A percentile compares a stretch with the other conserved stretches of the same genome.
These are phyloP conservation scores for Penicillium paradoxum DNA, from an alignment of 495 filamentous ascomycete genomes.

Conservation along the genomic window DNA sequence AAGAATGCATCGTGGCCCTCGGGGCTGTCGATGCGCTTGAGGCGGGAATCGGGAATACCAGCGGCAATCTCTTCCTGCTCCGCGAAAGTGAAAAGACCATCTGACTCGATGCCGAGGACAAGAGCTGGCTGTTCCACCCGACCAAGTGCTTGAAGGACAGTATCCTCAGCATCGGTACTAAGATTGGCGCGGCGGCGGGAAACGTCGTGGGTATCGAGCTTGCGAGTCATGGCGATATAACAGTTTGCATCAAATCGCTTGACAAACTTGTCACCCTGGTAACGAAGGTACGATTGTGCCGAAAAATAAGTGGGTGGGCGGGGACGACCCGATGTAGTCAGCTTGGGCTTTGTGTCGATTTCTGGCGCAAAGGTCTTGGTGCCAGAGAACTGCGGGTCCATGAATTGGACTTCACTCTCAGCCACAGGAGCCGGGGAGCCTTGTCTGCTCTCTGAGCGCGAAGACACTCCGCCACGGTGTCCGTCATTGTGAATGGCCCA, in stretches of 20 bases:
- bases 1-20: conserved; percentile 97
- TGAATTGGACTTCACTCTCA: conserved; percentile 38
- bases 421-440: conserved; percentile 28
- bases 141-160: conserved; percentile 67
- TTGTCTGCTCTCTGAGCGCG: conserved; percentile 33
- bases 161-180: conserved; percentile 37
- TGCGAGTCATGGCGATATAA: conserved; percentile 97
- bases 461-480: conserved; percentile 54
- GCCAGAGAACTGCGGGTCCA: conserved; percentile 77
- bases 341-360: conserved; percentile 11
- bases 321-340: conserved; percentile 30
- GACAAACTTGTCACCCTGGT: conserved; percentile 95
- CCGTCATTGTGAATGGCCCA: conserved; percentile 96
- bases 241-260: conserved; percentile 96
- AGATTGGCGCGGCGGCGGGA: conserved; percentile 59
- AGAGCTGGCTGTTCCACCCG: conserved; percentile 82
- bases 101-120: conserved; percentile 87
- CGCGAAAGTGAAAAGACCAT: conserved; percentile 93
- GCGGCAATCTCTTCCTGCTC: conserved; percentile 90
- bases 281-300: conserved; percentile 95
- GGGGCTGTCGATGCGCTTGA: conserved; percentile 83
- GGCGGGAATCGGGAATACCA: conserved; percentile 68
- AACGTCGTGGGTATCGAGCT: conserved; percentile 97
- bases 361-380: conserved; percentile 46
- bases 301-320: conserved; percentile 85